These are phyloP conservation scores for Alternaria triticina DNA, from an alignment of 2,329 filamentous ascomycete species.

Conservation along the genomic window DNA sequence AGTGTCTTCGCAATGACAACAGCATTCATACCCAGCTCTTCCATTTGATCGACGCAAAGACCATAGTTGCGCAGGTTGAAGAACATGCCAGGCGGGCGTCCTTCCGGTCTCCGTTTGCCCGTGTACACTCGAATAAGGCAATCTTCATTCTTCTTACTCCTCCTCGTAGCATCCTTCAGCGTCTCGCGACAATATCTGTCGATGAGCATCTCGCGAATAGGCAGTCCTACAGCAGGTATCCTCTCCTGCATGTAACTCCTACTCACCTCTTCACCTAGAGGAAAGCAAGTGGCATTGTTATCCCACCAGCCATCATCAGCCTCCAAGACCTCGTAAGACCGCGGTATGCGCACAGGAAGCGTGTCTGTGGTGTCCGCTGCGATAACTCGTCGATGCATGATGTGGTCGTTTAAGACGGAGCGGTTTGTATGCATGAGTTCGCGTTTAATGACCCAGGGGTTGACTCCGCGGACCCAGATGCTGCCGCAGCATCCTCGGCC, in stretches of 20 bases:
- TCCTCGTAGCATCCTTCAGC: not conserved
- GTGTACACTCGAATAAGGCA: not conserved
- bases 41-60: not conserved
- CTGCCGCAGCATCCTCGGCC: constrained; percentile 21
- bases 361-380: not conserved
- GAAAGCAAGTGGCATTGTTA: not conserved
- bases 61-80: not conserved
- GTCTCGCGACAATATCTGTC: not conserved
- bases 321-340: not conserved
- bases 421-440: constrained; percentile 13
- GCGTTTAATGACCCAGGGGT: constrained; percentile 7
- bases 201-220: not conserved
- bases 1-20: not conserved
- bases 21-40: not conserved
- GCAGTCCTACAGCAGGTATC: not conserved
- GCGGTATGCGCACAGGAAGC: not conserved
- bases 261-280: not conserved
- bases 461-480: constrained; percentile 6
- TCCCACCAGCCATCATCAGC: not conserved
- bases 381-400: not conserved
- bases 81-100: not conserved
- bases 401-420: constrained; percentile 17
- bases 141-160: not conserved
- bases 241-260: not conserved
- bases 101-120: not conserved